Base-by-base conservation (phyloP, 768 basidiomycete species). In the Pisolithus marmoratus region DNA sequence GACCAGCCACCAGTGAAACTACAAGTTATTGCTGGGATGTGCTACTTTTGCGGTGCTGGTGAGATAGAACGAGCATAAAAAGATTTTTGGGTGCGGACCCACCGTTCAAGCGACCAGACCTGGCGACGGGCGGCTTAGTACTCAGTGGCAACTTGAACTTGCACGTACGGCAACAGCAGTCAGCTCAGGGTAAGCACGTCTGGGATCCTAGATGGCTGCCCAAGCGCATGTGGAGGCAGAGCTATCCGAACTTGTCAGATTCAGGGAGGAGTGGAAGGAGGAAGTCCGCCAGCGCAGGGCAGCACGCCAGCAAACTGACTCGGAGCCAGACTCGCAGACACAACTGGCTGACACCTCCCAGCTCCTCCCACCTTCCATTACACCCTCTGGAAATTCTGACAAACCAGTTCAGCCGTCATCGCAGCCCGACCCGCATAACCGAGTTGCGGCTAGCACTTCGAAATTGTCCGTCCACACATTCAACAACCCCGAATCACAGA, bases 211-310 rank as follows among this genome's bases (percentile, higher is more conserved):
- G n/a, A 51, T 51, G 50, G 26, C 9, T 19, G 51, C 41, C 22
- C 34, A 40, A 20, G 29, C 22, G 48, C 43, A 37, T 46, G 31
- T 55, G 20, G 70, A 70, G 48, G 68, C 67, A 54, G 85, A 84
- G 36, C 66, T 80, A 0, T 71, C 74, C 5, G 89, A 90, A 60
- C 81, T 92, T 56, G 77, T 72, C 8, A 67, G 69, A 41, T 92
- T 92, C 67, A 78, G 90, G 67, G 78, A 80, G 53, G 76, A 77
- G 72, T 92, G 90, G 90, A 78, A 78, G 60, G 74, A 72, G 26
- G 88, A 90, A 64, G 75, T 90, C 15, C 61, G 65, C 45, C 72
- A 67, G 55, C 71, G 68, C 40, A 54, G 36, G 24, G 59, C 48
- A 51, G 59, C 58, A 50, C 26, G 4, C 36, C 17, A 22, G 38